Base-by-base conservation (phyloP, 2,329 filamentous ascomycete species). In the Trichoderma sp. region DNA sequence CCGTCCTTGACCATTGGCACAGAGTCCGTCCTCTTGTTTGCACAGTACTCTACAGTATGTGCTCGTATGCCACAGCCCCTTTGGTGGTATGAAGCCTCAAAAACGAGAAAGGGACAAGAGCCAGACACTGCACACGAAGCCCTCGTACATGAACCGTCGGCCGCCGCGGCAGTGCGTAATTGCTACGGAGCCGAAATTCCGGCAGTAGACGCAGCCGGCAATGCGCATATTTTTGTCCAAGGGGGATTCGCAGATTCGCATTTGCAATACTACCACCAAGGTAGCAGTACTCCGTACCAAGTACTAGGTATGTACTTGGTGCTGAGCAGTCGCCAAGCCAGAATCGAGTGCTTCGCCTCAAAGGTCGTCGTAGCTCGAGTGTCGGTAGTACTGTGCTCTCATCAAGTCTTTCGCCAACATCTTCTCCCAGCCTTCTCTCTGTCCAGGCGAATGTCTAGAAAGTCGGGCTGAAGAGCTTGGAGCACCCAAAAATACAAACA, bases 141-240 rank as follows among this genome's bases (percentile, higher is more conserved):
- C 17, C n/a, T 45, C 35, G 19, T 13, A 27, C 63, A 19, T 22
- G 63, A 57, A n/a, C 50, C 29, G 34, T 27, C 63, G 50, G 50
- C 50, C 34, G n/a, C 61, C 45, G 22, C 37, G 63, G 52, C 63
- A 57, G 27, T 35, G 63, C 63, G 61, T 54, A 57, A 48, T 57
- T 34, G 52, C 52, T 34, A 57, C 63, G 63, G 63, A 57, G 39
- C 63, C 63, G 63, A 65, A 37, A 65, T 65, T 65, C 63, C 63
- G 63, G 61, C 61, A 56, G 61, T 45, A 35, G 37, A 64, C n/a
- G 50, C 45, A n/a, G 34, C 61, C 61, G 35, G 63, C 63, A 65
- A 48, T 65, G 52, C 52, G 37, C 63, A 42, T 13, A 32, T 35
- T 37, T 45, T 48, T n/a, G n/a, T n/a, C 32, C 29, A 45, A 65